phyloP scores from a whole-genome alignment of 306 rosid genomes.

The Hippophae gyantsensis region DNA sequence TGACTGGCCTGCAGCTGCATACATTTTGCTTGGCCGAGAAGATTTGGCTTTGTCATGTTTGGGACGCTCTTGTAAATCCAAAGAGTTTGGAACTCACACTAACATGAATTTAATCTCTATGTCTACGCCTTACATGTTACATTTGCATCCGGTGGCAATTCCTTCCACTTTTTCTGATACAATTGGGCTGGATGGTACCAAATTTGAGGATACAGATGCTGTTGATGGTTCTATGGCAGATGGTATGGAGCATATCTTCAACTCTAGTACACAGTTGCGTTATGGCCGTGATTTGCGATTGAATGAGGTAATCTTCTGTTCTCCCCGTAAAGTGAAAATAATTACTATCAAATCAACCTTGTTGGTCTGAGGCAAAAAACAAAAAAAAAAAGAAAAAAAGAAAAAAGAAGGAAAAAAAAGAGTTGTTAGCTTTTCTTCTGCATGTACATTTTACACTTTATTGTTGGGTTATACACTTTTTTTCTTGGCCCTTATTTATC shows the following conservation, averaged over 20 bases:
- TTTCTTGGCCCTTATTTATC: too few relatives aligned
- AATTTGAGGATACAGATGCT: conserved; percentile 89
- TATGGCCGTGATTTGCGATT: conserved; percentile 91
- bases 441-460: too few relatives aligned
- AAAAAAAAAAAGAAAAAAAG: too few relatives aligned
- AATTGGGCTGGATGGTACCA: conserved; percentile 64
- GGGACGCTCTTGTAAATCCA: conserved; percentile 57
- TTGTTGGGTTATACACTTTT: too few relatives aligned
- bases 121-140: conserved; percentile 96
- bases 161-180: conserved; percentile 89
- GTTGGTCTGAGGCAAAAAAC: too few relatives aligned
- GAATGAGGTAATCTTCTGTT: conserved; percentile 65
- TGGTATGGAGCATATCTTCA: conserved; percentile 98
- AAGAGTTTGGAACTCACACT: conserved; percentile 70
- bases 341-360: too few relatives aligned
- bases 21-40: conserved; percentile 91
- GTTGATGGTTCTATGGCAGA: conserved; percentile 79
- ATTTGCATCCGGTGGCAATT: conserved; percentile 85
- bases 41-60: conserved; percentile 91
- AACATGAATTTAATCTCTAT: conserved; percentile 83
- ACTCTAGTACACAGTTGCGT: conserved; percentile 92
- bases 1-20: conserved; percentile 97
- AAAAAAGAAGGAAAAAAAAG: too few relatives aligned
- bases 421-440: too few relatives aligned
- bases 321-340: conserved; percentile 5